Percentiles rank a stretch among this genome's conserved stretches.
Evolutionary conservation across 2,329 filamentous ascomycete genomes (phyloP).

Genomic region (Botryotinia convoluta): DNA sequence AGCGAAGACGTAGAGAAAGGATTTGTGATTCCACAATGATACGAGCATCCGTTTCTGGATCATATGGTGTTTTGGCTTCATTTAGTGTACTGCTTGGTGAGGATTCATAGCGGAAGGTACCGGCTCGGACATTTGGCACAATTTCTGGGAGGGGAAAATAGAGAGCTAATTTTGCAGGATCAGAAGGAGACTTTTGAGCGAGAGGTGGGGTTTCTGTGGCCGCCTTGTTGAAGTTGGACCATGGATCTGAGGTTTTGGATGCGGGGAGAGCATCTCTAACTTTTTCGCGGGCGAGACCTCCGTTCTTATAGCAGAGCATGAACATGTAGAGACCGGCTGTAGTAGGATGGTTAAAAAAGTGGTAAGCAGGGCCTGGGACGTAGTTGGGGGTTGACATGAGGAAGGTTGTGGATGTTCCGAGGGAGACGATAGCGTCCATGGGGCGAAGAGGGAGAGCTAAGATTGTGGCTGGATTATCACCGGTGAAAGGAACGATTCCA

Average conservation of each 20-base stretch:
- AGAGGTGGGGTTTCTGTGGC: conserved; percentile 68
- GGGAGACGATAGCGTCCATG: conserved; percentile 88
- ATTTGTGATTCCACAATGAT: conserved; percentile 93
- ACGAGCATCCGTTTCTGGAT: conserved; percentile 72
- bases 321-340: conserved; percentile 95
- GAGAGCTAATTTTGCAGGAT: conserved; percentile 79
- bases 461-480: conserved; percentile 95
- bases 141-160: conserved; percentile 96
- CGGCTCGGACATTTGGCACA: conserved; percentile 82
- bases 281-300: conserved; percentile 85
- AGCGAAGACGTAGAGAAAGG: conserved; percentile 83
- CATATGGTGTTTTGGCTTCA: conserved; percentile 45
- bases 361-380: conserved; percentile 83
- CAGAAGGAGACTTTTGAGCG: conserved; percentile 52
- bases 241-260: conserved; percentile 53
- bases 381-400: conserved; percentile 95
- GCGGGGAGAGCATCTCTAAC: conserved; percentile 76
- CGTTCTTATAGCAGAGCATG: conserved; percentile 99
- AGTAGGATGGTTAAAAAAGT: conserved; percentile 98
- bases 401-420: conserved; percentile 95
- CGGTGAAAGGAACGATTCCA: conserved; percentile 81
- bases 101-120: conserved; percentile 79
- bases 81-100: conserved; percentile 52
- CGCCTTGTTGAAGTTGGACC: conserved; percentile 76
- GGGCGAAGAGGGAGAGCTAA: conserved; percentile 83